Base-by-base conservation (phyloP, 2,329 filamentous ascomycete genomes). In the Curvularia hawaiiensis region DNA sequence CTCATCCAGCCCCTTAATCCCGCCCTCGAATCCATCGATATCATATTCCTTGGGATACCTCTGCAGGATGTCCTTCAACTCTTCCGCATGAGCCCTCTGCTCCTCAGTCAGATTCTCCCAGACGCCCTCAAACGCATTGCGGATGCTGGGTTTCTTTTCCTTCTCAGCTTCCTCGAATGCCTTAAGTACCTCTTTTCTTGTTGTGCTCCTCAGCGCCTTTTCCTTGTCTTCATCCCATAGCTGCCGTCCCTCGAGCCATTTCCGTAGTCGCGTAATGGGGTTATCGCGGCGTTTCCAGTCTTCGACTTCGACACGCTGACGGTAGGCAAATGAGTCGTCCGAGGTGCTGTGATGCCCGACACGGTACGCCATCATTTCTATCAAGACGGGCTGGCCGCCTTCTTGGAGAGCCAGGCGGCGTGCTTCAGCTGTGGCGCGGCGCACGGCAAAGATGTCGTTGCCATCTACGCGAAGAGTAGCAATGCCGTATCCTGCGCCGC, bases 331-430 rank as follows among this genome's bases (percentile, higher is more conserved):
- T 26, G 90, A 95, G 78, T 99, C 95, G 72, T 99, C 95, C 0
- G 90, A 95, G 0, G 95, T 99, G 77, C 92, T 97, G 79, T 99
- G 95, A 74, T 99, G 92, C 7, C 91, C 94, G 43, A 98, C 93
- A n/a, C 95, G 92, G 78, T 99, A 99, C 24, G 91, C 94, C 91
- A 99, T 96, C 54, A 92, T 92, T 78, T 99, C 95, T 40, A 99
- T 89, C 8, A 99, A 80, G 0, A 99, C 85, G 0, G 92, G 92
- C 61, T 85, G 87, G 4, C 91, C 90, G n/a, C 91, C 91, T 43
- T 91, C 87, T 54, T 89, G 81, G 3, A 98, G 83, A 0, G 94
- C 93, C 70, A 94, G 85, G 48, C 85, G 83, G 2, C 93, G 85
- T 0, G 95, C 95, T 73, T 85, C 85, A 70, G 86, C 86, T 24